phyloP scores from a whole-genome alignment of 192 early-diverging fungal species.

The Umbelopsis vinacea region DNA sequence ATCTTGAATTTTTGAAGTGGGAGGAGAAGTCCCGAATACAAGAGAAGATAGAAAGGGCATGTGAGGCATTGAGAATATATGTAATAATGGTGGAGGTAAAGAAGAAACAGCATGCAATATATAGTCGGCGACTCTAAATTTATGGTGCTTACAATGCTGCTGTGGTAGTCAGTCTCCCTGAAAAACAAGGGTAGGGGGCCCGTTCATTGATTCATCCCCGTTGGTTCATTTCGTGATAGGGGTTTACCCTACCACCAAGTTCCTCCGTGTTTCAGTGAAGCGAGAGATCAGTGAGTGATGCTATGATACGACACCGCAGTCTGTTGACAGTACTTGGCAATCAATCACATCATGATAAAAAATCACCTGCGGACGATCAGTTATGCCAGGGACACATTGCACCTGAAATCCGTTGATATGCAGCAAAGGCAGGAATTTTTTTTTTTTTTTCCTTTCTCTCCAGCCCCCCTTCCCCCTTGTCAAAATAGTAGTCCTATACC shows the following conservation, averaged over 20 bases:
- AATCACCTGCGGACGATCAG: too few species aligned
- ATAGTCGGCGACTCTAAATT: background rate
- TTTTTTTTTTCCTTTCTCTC: background rate
- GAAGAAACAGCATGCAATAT: background rate
- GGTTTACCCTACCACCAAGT: background rate
- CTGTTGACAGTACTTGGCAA: background rate
- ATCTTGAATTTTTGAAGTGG: background rate
- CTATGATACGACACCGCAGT: slow-evolving; percentile 2
- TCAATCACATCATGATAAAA: background rate
- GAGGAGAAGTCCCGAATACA: slow-evolving; percentile 1
- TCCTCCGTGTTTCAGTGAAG: slow-evolving; percentile 15
- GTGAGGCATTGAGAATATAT: background rate
- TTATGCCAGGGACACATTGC: too few species aligned
- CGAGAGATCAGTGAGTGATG: background rate
- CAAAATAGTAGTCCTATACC: background rate
- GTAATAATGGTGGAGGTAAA: background rate
- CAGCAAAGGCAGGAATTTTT: background rate
- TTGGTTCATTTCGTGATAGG: slow-evolving; percentile 17
- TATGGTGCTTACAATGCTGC: background rate
- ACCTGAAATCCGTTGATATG: background rate
- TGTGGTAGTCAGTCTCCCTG: background rate
- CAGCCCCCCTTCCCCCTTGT: background rate
- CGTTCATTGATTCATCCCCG: slow-evolving; percentile 1
- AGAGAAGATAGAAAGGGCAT: slow-evolving; percentile 5
- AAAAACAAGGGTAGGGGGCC: slow-evolving; percentile 6